Base-by-base conservation (phyloP, 2,329 filamentous ascomycete genomes). In the Colletotrichum zoysiae region DNA sequence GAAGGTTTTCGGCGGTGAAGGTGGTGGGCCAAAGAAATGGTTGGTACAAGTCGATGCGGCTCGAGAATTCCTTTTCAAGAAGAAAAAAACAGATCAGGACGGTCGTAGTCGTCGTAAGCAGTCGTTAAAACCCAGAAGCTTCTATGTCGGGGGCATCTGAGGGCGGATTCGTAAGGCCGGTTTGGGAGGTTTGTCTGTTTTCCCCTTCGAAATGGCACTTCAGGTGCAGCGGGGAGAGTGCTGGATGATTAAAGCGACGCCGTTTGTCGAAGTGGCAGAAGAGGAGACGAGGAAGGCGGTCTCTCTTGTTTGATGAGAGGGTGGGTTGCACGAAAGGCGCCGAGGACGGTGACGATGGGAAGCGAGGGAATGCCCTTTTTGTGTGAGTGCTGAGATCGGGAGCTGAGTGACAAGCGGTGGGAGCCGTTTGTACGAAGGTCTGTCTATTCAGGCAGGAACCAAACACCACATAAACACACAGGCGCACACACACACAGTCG, bases 291-390 rank as follows among this genome's bases (percentile, higher is more conserved):
- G 33, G 30, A 30, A 30, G 4, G 42, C 38, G 23, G 23, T 44
- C 46, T 40, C 23, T 53, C 40, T 71, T 30, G 20, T 72, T 30
- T 35, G 30, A 30, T 65, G 38, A 66, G 59, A 65, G 56, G 65
- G 46, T 56, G 30, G 59, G 65, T 72, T 59, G 66, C 65, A 72
- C 65, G 55, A 72, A 64, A 56, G 59, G 59, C 55, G 59, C 70
- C 59, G 65, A 72, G 65, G 59, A 71, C 55, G 59, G 48, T 69
- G 69, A 69, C 59, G 65, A 61, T 72, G n/a, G 30, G 55, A 72
- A 72, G 70, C 65, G 70, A 72, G 65, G 67, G 70, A 70, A 69
- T 71, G 65, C 59, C 65, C 60, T 59, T 71, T 33, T 71, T 57
- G 18, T 57, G 18, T 60, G 18, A 20, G 38, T 59, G 35, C 58